phyloP scores from a whole-genome alignment of 495 filamentous ascomycete genomes.

The Thermothielavioides terrestris region DNA sequence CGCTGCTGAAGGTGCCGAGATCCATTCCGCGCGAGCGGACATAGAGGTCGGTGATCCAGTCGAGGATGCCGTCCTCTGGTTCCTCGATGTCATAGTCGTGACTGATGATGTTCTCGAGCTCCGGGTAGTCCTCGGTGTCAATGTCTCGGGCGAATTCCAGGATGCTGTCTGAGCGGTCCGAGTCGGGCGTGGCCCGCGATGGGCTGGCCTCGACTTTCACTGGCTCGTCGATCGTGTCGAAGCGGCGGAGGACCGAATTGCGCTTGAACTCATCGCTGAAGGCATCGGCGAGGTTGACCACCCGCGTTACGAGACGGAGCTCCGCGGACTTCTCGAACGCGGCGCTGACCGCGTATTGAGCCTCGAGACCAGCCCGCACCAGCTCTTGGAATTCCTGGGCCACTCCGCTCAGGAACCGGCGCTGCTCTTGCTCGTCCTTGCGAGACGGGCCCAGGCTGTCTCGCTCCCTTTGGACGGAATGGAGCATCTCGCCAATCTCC shows the following conservation, averaged over 20 bases:
- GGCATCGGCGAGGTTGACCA: constrained; percentile 24
- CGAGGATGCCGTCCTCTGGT: constrained; percentile 5
- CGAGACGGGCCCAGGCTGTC: constrained; percentile 37
- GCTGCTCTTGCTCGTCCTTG: constrained; percentile 34
- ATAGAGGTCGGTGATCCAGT: constrained; percentile 19
- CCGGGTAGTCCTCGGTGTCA: constrained; percentile 5
- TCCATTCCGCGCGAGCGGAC: constrained; percentile 20
- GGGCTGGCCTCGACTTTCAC: background rate
- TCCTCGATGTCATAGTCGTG: background rate
- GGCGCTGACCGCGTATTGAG: constrained; percentile 33
- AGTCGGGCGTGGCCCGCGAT: background rate
- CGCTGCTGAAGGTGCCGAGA: constrained; percentile 18
- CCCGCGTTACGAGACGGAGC: constrained; percentile 36
- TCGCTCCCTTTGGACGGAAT: constrained; percentile 23
- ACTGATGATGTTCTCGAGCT: constrained; percentile 11
- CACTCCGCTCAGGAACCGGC: constrained; percentile 33
- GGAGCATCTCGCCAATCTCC: constrained; percentile 35
- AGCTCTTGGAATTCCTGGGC: constrained; percentile 35
- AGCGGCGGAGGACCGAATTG: background rate
- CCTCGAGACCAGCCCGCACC: constrained; percentile 28
- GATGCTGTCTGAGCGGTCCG: background rate
- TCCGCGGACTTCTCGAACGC: constrained; percentile 25
- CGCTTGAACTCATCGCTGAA: constrained; percentile 11
- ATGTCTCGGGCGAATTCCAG: background rate
- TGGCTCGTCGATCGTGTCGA: background rate